A percentile compares a stretch with the other conserved stretches of the same genome.
These are phyloP conservation scores for Rhodamnia rubescens DNA, from an alignment of 345 rosid species.

Conservation along the genomic window DNA sequence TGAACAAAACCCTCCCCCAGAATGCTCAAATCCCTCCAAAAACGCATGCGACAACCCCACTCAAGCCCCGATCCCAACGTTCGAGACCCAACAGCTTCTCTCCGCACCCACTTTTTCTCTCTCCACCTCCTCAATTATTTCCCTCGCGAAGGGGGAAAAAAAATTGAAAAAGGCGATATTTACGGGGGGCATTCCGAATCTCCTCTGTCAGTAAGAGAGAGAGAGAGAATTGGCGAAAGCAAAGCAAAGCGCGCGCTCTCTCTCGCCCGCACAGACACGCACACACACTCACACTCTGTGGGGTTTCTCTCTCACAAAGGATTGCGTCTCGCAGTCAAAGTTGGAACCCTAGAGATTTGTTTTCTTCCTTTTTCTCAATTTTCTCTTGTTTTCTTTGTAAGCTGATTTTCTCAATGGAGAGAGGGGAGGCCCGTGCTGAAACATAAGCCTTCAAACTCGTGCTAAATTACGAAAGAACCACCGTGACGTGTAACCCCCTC, in stretches of 20 bases:
- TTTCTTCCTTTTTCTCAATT: background rate
- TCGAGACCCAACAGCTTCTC: conserved; percentile 21
- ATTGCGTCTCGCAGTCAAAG: conserved; percentile 34
- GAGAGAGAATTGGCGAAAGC: conserved; percentile 13
- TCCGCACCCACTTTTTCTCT: background rate
- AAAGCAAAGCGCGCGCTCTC: conserved; percentile 1
- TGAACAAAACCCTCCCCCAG: conserved; percentile 5
- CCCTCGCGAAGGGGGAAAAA: background rate
- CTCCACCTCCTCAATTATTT: background rate
- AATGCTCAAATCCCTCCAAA: conserved; percentile 41
- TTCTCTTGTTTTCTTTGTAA: background rate
- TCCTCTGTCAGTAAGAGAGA: background rate
- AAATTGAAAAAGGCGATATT: conserved; percentile 15
- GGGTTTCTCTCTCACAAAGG: conserved; percentile 30
- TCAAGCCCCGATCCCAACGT: conserved; percentile 56
- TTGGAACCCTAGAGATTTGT: background rate
- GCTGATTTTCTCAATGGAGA: background rate
- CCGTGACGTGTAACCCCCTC: no score
- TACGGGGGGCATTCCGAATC: conserved; percentile 23
- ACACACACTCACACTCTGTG: conserved; percentile 24
- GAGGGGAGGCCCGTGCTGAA: no score
- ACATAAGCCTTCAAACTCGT: no score
- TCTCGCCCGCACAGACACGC: background rate
- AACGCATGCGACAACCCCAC: conserved; percentile 8
- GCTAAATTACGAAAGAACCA: no score